A percentile compares a stretch with the other conserved stretches of the same genome.
These are phyloP conservation scores for Umbelopsis sp. DNA, from an alignment of 192 early-diverging fungal species.

Conservation along the genomic window DNA sequence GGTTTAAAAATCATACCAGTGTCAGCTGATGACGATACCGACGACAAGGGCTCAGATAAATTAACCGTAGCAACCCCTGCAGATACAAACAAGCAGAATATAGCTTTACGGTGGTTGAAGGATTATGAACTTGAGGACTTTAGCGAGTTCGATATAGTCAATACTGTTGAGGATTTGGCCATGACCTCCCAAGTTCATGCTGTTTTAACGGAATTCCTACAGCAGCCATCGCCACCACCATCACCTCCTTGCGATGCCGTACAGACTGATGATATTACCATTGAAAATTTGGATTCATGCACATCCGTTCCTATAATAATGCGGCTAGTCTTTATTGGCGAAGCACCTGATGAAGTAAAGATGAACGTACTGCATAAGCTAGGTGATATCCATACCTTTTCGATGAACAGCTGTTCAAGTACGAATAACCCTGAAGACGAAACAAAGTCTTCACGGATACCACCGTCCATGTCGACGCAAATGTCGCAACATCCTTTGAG, in stretches of 20 bases:
- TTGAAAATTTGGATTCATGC: background rate
- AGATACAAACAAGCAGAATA: background rate
- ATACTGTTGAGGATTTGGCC: background rate
- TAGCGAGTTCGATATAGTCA: background rate
- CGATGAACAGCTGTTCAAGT: background rate
- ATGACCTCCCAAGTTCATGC: background rate
- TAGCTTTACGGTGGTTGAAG: background rate
- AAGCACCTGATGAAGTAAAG: constrained; percentile 10
- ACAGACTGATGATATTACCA: background rate
- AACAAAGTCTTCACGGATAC: background rate
- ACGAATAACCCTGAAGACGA: background rate
- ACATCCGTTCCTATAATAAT: background rate
- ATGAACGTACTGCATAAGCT: background rate
- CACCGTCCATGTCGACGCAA: background rate
- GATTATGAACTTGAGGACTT: background rate
- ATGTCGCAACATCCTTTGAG: background rate
- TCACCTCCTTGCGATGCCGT: background rate
- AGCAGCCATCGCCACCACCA: background rate
- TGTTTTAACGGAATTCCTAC: background rate
- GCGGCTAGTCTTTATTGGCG: background rate
- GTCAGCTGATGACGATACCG: background rate
- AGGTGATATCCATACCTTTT: background rate
- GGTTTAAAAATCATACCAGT: background rate
- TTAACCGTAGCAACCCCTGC: background rate
- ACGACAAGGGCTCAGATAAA: background rate